Base-by-base conservation (phyloP, 345 rosid species). In the Eucalyptus regnans region DNA sequence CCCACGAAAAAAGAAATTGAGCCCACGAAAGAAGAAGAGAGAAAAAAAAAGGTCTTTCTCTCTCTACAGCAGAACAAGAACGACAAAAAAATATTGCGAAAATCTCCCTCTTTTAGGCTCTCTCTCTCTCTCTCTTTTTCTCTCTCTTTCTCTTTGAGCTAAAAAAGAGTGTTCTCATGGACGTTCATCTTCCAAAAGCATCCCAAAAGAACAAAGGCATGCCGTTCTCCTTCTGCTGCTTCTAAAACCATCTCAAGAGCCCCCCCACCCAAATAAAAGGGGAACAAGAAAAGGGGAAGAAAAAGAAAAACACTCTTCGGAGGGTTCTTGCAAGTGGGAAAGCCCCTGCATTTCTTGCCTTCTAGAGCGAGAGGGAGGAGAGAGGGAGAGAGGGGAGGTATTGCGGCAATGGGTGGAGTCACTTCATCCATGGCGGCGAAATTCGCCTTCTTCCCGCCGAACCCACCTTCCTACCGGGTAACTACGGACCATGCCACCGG, bases 341-440 rank as follows among this genome's bases (percentile, higher is more conserved):
- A 86, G 87, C 33, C 87, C 52, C 60, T 15, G 52, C 52, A 29
- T 86, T 86, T 86, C 58, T 50, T 86, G 87, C n/a, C 41, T 49
- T 49, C 52, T 18, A 1, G 56, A 84, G 86, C 1, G 56, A 13
- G 50, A 4, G 86, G 3, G 20, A 44, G 27, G 16, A 25, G 20
- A 79, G 49, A 41, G 44, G 41, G 41, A 79, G 84, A 13, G 51
- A 43, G 48, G 3, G 86, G 58, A 86, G 54, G 84, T 27, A 64
- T n/a, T n/a, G 46, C 18, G 60, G 89, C 18, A 86, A 95, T 97
- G 99, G 99, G 99, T 50, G 98, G 99, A 89, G 98, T 97, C 86
- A 95, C 99, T 41, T 97, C 99, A 50, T 96, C 99, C n/a, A 96
- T 97, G 99, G 99, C 99, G 44, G 98, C 98, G 20, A 97, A 96